Base-by-base conservation (phyloP, 768 basidiomycete species). In the Termitomyces eurrhizus region DNA sequence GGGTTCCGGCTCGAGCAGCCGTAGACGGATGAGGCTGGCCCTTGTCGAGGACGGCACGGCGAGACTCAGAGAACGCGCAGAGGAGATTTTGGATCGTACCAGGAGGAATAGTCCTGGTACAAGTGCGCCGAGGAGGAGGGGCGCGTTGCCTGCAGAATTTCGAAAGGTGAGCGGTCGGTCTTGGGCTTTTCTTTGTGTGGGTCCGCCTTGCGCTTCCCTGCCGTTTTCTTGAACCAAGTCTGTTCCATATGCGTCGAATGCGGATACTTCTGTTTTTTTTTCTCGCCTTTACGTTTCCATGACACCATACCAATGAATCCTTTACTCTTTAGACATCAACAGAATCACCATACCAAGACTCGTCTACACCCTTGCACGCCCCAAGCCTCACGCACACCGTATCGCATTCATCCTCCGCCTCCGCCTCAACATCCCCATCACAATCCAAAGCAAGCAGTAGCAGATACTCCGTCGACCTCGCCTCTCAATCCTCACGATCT, bases 401-500 rank as follows among this genome's bases (percentile, higher is more conserved):
- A 6, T 64, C 64, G 0, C 53, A 57, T 21, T 58, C 63, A 26
- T 59, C 63, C 7, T 44, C 50, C 32, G 42, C 49, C 8, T 61
- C 63, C 26, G 21, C 61, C 14, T 59, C 54, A 11, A 14, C 52
- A 2, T 18, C 52, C 4, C 8, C 32, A 11, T 46, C 46, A 2
- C 12, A 33, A 18, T 39, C 37, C 18, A 53, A 53, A 26, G 37
- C 36, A 37, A 52, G 26, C 41, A 55, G n/a, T 12, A 44, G 57
- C 50, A 36, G 58, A 32, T 37, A 80, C 84, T 63, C 83, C 78
- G 36, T 83, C 81, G 18, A 83, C 82, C 59, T 66, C 24, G 12
- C 54, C n/a, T 55, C 54, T 6, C 54, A 55, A 2, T 55, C 54
- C 6, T 42, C 53, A 0, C 26, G 53, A 7, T 67, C 52, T 7